A percentile compares a stretch with the other conserved stretches of the same genome.
Conservation (phyloP, 2,329 filamentous ascomycete genomes). For the Pestalotiopsis sp. region DNA sequence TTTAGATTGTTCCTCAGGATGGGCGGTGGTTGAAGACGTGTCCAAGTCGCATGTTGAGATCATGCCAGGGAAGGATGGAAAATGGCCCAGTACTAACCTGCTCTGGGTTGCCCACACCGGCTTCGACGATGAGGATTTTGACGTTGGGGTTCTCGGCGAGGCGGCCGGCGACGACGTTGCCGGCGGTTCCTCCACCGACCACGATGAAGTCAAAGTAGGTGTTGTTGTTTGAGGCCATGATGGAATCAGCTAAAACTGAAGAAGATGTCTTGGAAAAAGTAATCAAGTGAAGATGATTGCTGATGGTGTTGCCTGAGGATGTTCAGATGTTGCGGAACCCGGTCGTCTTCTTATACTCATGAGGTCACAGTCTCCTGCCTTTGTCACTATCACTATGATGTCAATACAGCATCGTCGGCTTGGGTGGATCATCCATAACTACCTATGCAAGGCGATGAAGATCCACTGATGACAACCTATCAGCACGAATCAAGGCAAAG, state of each 20-base stretch:
- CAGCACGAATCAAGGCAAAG: neutral
- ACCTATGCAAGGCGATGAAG: neutral
- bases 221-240: neutral
- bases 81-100: neutral
- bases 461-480: neutral
- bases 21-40: no score
- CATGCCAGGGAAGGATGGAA: no score
- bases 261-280: neutral
- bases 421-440: neutral
- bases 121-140: conserved; percentile 49
- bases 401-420: neutral
- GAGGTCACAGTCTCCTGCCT: neutral
- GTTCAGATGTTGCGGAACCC: no score
- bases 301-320: no score
- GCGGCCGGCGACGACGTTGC: conserved; percentile 51
- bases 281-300: no score
- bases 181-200: conserved; percentile 45
- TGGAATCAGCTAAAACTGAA: neutral
- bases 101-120: conserved; percentile 48
- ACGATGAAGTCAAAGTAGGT: conserved; percentile 35
- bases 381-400: neutral
- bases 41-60: no score
- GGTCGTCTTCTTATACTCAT: neutral
- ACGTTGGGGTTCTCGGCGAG: conserved; percentile 54
- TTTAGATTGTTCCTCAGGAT: neutral